Evolutionary conservation across 805 yeast genomes (phyloP), one percentile per base, ranked within the genome.

Genomic region (Saccharomycopsis oosterbeekiorum): DNA sequence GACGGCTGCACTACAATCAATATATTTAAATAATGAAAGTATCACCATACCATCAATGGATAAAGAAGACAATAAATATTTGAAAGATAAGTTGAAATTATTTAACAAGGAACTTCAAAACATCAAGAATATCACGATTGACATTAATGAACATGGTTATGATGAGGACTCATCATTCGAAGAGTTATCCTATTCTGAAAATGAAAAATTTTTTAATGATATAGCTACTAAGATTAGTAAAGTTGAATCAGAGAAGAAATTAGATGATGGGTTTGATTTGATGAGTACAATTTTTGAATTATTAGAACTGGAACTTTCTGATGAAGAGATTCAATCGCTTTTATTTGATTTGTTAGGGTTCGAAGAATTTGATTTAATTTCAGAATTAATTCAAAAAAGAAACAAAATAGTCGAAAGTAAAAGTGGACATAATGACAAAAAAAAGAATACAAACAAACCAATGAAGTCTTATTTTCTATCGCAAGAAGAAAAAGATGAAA

Each of bases 281-380:
- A 61, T 73, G 15, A 68, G 68, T 6, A 65, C 71, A 14, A 71
- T 78, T 2, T 63, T 74, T 55, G 67, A 67, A 4, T 57, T 70
- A 4, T 67, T 72, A 10, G 72, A 74, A 0, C 57, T 82, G 2
- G 66, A 69, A 1, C 67, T 76, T 0, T 65, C 73, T 8, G 73
- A 78, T 10, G 86, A 84, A 51, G 87, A 82, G 43, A 68, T 88
- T 12, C 97, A 92, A 68, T 83, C 88, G 5, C 74, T 82, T 6
- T 73, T 94, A 51, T 84, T 89, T 63, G 97, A 91, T 70, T 76
- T 89, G 8, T 71, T 94, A 0, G 99, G 99, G 0, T 87, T 84
- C 67, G 97, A 90, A 29, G 88, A 89, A 69, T 80, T 94, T 64
- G 97, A 90, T 59, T 72, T 92, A 57, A 88, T 92, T 10, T 79